Conservation (phyloP, 257 asterid species). For the Solanum dulcamara region DNA sequence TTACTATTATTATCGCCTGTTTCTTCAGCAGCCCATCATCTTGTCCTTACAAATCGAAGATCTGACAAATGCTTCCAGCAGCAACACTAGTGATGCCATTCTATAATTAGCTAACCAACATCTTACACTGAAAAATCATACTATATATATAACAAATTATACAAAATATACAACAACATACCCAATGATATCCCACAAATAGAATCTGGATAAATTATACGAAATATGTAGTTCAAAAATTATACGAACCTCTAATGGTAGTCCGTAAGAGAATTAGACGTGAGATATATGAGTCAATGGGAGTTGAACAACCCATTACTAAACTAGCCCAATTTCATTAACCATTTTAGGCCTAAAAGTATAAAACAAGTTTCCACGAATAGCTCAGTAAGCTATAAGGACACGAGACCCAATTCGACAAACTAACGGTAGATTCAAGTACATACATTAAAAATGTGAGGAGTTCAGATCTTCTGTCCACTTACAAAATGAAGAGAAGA, state of each 20-base stretch:
- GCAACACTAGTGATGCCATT: conserved; percentile 16
- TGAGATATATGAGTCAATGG: neutral
- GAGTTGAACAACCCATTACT: neutral
- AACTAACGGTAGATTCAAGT: neutral
- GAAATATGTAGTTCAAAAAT: neutral
- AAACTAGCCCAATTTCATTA: neutral
- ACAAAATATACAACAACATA: no score
- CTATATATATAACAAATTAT: neutral
- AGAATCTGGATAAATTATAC: no score
- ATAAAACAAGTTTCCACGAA: neutral
- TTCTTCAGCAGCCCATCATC: neutral
- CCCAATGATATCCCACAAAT: no score
- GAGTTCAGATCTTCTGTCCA: neutral
- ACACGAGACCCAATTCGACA: neutral
- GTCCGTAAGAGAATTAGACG: neutral
- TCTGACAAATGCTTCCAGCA: conserved; percentile 2
- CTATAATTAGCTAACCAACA: neutral
- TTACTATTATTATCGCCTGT: neutral
- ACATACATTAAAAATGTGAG: neutral
- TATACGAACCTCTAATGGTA: neutral
- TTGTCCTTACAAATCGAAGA: neutral
- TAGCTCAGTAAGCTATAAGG: neutral
- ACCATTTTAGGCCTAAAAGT: neutral
- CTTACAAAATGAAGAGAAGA: neutral
- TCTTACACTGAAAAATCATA: neutral